phyloP scores from a whole-genome alignment of 2,329 filamentous ascomycete genomes.

The Epichloe uncinata region DNA sequence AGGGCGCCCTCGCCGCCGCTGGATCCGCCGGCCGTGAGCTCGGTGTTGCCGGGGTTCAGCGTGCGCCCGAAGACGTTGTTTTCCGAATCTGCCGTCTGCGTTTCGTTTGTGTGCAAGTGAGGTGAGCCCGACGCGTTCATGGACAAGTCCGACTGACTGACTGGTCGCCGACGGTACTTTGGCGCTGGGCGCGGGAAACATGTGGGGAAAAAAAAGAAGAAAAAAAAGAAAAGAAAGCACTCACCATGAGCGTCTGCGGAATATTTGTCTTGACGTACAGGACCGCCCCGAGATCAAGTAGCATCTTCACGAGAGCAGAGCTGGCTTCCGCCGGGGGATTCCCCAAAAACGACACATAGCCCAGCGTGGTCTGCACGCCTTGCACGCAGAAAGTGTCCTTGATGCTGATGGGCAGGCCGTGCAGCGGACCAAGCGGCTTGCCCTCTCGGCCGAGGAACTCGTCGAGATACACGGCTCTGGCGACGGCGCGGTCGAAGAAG shows the following conservation, averaged over 20 bases:
- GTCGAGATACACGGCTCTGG: conserved; percentile 9
- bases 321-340: conserved; percentile 9
- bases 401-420: conserved; percentile 14
- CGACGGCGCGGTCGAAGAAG: conserved; percentile 25
- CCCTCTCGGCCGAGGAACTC: conserved; percentile 5
- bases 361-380: conserved; percentile 13
- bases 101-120: too few relatives aligned
- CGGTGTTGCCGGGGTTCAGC: conserved; percentile 21
- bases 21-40: conserved; percentile 13
- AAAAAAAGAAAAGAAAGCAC: not conserved
- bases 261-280: conserved; percentile 33
- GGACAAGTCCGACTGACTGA: too few relatives aligned
- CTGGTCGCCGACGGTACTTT: too few relatives aligned
- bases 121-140: too few relatives aligned
- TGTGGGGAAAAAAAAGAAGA: not conserved
- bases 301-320: conserved; percentile 13
- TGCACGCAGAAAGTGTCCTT: conserved; percentile 14
- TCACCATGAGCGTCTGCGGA: conserved; percentile 49
- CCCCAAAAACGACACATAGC: conserved; percentile 14
- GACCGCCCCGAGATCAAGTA: conserved; percentile 15
- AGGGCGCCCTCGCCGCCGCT: conserved; percentile 13
- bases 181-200: not conserved
- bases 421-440: conserved; percentile 10
- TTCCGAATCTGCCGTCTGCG: conserved; percentile 25
- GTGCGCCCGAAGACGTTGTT: conserved; percentile 17